Conservation (phyloP, 176 grass and related monocot species). For the Oryza punctata region DNA sequence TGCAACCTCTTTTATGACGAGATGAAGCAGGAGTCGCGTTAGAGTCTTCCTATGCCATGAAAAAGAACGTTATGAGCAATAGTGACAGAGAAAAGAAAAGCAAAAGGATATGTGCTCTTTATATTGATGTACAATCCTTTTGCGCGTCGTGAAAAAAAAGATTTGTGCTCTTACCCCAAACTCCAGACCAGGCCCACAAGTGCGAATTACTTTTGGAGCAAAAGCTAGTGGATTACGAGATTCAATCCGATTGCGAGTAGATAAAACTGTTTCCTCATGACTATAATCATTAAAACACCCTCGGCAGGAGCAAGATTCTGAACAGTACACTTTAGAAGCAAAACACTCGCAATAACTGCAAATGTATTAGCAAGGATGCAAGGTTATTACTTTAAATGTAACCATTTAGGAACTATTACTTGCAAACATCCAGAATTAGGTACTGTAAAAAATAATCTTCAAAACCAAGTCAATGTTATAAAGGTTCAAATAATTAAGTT, state of each 20-base stretch:
- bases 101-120: slow-evolving; percentile 33
- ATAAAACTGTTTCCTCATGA: slow-evolving; percentile 77
- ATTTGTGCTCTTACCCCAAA: slow-evolving; percentile 57
- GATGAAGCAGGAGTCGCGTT: slow-evolving; percentile 95
- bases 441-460: neutral
- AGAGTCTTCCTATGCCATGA: slow-evolving; percentile 62
- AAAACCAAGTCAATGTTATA: neutral
- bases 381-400: neutral
- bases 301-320: slow-evolving; percentile 81
- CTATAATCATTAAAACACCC: slow-evolving; percentile 76
- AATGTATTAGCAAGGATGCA: neutral
- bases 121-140: too few relatives aligned
- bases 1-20: slow-evolving; percentile 95
- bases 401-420: neutral
- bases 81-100: slow-evolving; percentile 16
- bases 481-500: slow-evolving; percentile 5
- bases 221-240: slow-evolving; percentile 98
- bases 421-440: neutral
- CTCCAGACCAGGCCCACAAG: slow-evolving; percentile 59
- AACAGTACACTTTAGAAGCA: slow-evolving; percentile 92
- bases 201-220: slow-evolving; percentile 89
- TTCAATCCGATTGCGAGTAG: slow-evolving; percentile 86
- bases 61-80: slow-evolving; percentile 32
- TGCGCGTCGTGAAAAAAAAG: too few relatives aligned
- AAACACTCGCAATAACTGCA: slow-evolving; percentile 97